Percentiles rank a stretch among this genome's conserved stretches.
phyloP scores from a whole-genome alignment of 2,329 filamentous ascomycete genomes.

The Coniella vitis region DNA sequence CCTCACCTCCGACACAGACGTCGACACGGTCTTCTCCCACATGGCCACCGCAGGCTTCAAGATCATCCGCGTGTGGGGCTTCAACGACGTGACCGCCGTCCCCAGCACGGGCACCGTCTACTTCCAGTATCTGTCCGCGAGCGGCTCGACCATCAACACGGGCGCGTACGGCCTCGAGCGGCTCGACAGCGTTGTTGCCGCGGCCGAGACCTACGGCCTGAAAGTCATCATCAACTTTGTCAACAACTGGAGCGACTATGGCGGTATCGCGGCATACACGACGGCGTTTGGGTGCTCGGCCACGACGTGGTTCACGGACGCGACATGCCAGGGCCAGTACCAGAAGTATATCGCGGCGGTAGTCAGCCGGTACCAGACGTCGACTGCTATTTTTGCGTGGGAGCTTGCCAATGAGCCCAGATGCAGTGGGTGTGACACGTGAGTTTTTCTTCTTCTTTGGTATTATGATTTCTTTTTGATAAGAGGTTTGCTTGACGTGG shows the following conservation, averaged over 20 bases:
- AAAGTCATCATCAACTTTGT: slow-evolving; percentile 60
- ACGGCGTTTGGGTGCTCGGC: slow-evolving; percentile 48
- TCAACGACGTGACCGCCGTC: slow-evolving; percentile 46
- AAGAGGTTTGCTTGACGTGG: no score
- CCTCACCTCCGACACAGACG: slow-evolving; percentile 36
- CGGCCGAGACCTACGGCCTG: slow-evolving; percentile 51
- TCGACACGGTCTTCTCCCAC: slow-evolving; percentile 33
- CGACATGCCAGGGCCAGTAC: slow-evolving; percentile 49
- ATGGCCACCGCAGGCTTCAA: slow-evolving; percentile 32
- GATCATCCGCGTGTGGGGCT: slow-evolving; percentile 55
- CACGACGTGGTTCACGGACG: slow-evolving; percentile 50
- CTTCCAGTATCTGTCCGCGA: slow-evolving; percentile 45
- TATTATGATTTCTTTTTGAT: no score
- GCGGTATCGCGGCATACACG: slow-evolving; percentile 56
- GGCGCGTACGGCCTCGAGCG: slow-evolving; percentile 54
- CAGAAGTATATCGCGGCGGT: slow-evolving; percentile 41
- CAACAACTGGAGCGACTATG: slow-evolving; percentile 63
- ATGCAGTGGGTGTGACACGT: slow-evolving; percentile 48
- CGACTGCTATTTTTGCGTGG: slow-evolving; percentile 46
- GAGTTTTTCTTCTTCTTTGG: background rate
- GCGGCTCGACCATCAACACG: slow-evolving; percentile 52
- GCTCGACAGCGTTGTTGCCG: slow-evolving; percentile 56
- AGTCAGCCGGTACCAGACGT: slow-evolving; percentile 40
- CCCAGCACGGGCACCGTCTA: slow-evolving; percentile 32
- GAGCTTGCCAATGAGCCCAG: slow-evolving; percentile 51